Conservation (phyloP, 2,329 filamentous ascomycete species). For the Trichoderma aggressivum region DNA sequence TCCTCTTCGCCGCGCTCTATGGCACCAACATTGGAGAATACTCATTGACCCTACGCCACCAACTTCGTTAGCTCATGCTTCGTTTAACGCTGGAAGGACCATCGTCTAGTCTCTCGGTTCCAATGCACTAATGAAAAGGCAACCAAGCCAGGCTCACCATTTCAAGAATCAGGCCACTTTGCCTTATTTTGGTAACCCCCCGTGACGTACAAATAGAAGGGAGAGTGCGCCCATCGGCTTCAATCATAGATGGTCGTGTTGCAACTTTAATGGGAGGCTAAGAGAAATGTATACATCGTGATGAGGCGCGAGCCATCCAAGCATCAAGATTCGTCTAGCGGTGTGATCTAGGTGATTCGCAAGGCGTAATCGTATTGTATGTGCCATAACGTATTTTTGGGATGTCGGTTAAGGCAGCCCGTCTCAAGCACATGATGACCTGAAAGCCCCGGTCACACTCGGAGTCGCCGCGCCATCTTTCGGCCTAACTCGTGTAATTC, state of each 20-base stretch:
- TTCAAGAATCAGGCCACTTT: not conserved
- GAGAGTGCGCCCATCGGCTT: no score
- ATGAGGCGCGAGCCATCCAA: not conserved
- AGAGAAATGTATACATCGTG: not conserved
- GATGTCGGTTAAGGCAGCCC: not conserved
- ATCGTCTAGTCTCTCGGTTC: not conserved
- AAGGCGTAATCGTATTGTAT: not conserved
- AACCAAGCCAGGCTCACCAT: not conserved
- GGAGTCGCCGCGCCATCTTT: not conserved
- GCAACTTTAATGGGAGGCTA: not conserved
- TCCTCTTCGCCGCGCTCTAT: not conserved
- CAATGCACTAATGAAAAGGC: not conserved
- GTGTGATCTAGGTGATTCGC: not conserved
- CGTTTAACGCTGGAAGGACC: no score
- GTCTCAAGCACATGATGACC: not conserved
- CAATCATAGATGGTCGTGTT: not conserved
- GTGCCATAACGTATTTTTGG: not conserved
- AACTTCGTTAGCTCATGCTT: not conserved
- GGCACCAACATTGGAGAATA: not conserved
- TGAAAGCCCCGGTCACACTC: not conserved
- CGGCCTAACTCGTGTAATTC: not conserved
- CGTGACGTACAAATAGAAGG: not conserved
- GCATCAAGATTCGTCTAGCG: not conserved
- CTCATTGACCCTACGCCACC: not conserved
- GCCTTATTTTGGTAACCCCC: not conserved